Evolutionary conservation across 352 stramenopile genomes (phyloP).

Genomic region (Pythium dissotocum): DNA sequence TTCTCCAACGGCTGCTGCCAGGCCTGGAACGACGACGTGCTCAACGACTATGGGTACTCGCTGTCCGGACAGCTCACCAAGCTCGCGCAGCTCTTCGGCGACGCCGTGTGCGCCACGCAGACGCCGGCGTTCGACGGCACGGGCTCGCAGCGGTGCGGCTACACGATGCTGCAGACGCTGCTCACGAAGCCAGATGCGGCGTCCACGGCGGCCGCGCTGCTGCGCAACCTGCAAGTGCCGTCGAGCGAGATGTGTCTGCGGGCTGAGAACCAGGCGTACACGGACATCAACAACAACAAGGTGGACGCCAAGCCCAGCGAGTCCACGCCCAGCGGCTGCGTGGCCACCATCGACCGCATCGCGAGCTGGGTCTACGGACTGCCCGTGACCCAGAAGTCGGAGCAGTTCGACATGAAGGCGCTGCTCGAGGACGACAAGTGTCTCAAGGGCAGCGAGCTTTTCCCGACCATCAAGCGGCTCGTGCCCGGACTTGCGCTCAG

Average conservation of each 20-base stretch:
- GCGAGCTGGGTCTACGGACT: constrained; percentile 48
- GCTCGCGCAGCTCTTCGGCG: constrained; percentile 49
- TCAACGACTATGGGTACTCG: constrained; percentile 57
- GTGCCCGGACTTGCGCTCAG: constrained; percentile 34
- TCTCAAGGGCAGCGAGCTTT: constrained; percentile 43
- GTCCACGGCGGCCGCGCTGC: constrained; percentile 38
- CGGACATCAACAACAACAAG: constrained; percentile 35
- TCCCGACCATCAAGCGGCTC: constrained; percentile 38
- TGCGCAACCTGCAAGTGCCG: constrained; percentile 51
- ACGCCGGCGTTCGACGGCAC: constrained; percentile 39
- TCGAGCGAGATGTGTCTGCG: constrained; percentile 52
- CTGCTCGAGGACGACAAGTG: constrained; percentile 46
- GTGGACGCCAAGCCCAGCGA: constrained; percentile 26
- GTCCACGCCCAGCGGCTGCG: constrained; percentile 43
- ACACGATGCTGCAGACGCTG: constrained; percentile 44
- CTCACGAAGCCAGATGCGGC: constrained; percentile 30
- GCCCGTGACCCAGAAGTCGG: constrained; percentile 33
- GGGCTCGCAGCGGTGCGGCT: constrained; percentile 53
- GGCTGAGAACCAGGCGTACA: constrained; percentile 51
- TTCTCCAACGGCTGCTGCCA: constrained; percentile 54
- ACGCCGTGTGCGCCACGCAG: constrained; percentile 55
- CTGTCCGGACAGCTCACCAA: constrained; percentile 60
- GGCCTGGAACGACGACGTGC: constrained; percentile 41
- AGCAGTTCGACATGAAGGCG: constrained; percentile 35
- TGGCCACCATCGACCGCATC: constrained; percentile 47